Evolutionary conservation across 495 filamentous ascomycete species (phyloP).

Genomic region (Hypoxylon trugodes): DNA sequence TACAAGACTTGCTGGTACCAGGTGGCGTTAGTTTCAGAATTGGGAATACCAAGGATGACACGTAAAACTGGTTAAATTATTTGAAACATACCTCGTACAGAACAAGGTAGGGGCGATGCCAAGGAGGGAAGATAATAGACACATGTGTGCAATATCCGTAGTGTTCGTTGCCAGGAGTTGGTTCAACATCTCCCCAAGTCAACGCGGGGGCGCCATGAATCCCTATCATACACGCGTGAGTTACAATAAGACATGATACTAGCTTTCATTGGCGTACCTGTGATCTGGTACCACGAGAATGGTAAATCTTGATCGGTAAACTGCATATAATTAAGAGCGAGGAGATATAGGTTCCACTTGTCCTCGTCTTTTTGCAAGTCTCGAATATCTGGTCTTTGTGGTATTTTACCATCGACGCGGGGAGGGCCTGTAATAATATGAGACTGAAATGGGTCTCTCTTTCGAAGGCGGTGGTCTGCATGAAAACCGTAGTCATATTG

Average conservation of each 20-base stretch:
- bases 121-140: slow-evolving; percentile 72
- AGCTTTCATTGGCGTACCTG: slow-evolving; percentile 50
- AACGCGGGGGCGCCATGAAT: slow-evolving; percentile 71
- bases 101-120: slow-evolving; percentile 76
- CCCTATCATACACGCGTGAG: slow-evolving; percentile 52
- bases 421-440: slow-evolving; percentile 37
- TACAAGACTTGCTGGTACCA: slow-evolving; percentile 64
- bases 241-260: slow-evolving; percentile 27
- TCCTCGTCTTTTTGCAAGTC: slow-evolving; percentile 64
- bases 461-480: slow-evolving; percentile 35
- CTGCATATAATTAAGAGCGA: slow-evolving; percentile 64
- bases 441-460: slow-evolving; percentile 39
- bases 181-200: slow-evolving; percentile 64
- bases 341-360: slow-evolving; percentile 66
- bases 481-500: slow-evolving; percentile 56
- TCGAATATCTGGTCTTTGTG: slow-evolving; percentile 59
- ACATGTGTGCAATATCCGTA: slow-evolving; percentile 72
- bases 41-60: neutral
- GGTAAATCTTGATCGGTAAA: slow-evolving; percentile 58
- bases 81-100: slow-evolving; percentile 67
- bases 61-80: neutral
- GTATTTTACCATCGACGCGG: slow-evolving; percentile 39
- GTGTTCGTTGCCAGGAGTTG: slow-evolving; percentile 53
- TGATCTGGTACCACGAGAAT: slow-evolving; percentile 69
- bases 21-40: slow-evolving; percentile 7